phyloP scores from a whole-genome alignment of 2,329 filamentous ascomycete genomes.

The Ophiostoma piceae region DNA sequence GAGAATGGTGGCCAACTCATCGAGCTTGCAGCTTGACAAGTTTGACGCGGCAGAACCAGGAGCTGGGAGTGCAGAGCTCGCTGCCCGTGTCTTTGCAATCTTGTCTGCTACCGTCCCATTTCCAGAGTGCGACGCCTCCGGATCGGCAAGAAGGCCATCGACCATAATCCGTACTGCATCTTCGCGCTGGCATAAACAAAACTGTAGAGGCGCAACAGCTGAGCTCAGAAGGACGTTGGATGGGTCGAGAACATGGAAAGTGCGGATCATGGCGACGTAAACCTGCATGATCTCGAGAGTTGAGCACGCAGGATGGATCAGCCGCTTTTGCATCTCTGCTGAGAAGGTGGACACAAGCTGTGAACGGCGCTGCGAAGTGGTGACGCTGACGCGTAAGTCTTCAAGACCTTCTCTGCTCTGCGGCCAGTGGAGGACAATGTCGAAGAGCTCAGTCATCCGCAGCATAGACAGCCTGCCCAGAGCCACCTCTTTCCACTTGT shows the following conservation, averaged over 20 bases:
- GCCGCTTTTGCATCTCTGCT: conserved; percentile 55
- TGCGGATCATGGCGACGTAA: conserved; percentile 74
- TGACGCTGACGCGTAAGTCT: conserved; percentile 66
- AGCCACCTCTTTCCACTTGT: conserved; percentile 66
- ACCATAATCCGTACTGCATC: conserved; percentile 76
- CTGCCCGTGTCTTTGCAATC: conserved; percentile 14
- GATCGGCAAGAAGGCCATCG: conserved; percentile 62
- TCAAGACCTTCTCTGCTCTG: conserved; percentile 64
- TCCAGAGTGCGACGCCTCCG: conserved; percentile 38
- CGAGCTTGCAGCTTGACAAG: conserved; percentile 44
- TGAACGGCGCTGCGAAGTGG: conserved; percentile 61
- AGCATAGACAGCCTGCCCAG: conserved; percentile 62
- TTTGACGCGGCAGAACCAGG: background rate
- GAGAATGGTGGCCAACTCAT: conserved; percentile 63
- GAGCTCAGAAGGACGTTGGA: conserved; percentile 72
- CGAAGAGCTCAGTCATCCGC: conserved; percentile 67
- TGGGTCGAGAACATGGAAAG: conserved; percentile 68
- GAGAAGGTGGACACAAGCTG: conserved; percentile 67
- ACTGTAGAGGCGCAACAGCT: conserved; percentile 65
- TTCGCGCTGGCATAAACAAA: conserved; percentile 69
- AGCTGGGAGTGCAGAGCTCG: background rate
- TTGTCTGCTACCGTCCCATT: conserved; percentile 17
- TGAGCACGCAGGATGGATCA: conserved; percentile 70
- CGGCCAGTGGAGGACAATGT: conserved; percentile 74
- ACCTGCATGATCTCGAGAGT: conserved; percentile 70